These are phyloP conservation scores for Yarrowia sp. DNA, from an alignment of 805 yeast species.

Conservation along the genomic window DNA sequence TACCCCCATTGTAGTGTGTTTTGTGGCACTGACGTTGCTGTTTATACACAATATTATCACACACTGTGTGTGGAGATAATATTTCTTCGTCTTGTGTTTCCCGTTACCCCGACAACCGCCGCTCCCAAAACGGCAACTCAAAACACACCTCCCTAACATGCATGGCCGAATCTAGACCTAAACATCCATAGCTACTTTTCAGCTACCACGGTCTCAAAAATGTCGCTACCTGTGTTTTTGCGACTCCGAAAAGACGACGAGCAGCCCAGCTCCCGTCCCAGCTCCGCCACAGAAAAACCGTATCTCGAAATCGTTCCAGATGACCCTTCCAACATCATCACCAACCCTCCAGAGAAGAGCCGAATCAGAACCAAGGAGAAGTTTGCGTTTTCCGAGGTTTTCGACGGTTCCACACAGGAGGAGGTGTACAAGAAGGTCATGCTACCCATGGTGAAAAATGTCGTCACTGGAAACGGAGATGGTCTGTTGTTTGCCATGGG, in stretches of 20 bases:
- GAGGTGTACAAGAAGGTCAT: conserved; percentile 43
- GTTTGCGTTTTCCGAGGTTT: conserved; percentile 40
- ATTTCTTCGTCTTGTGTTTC: background rate
- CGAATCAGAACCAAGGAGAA: conserved; percentile 33
- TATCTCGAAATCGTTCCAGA: conserved; percentile 34
- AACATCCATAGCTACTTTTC: background rate
- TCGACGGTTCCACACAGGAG: conserved; percentile 40
- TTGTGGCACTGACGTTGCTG: too few species aligned
- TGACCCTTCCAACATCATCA: conserved; percentile 31
- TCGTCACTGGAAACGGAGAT: conserved; percentile 41
- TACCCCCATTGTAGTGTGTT: too few species aligned
- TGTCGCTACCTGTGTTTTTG: conserved; percentile 41
- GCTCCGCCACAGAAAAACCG: conserved; percentile 32
- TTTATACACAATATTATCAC: too few species aligned
- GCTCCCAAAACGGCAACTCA: conserved; percentile 19
- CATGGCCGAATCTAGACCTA: background rate
- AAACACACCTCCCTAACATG: conserved; percentile 16
- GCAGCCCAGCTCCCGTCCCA: conserved; percentile 5
- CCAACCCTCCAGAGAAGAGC: conserved; percentile 35
- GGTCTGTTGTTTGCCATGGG: conserved; percentile 51
- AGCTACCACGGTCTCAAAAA: conserved; percentile 18
- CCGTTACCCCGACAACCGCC: conserved; percentile 6
- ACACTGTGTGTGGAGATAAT: too few species aligned
- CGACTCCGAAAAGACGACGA: conserved; percentile 39
- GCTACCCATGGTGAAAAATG: conserved; percentile 38